Percentiles rank a stretch among this genome's conserved stretches.
Conservation (phyloP, 148 eudicot species). For the Nepenthes mirabilis region DNA sequence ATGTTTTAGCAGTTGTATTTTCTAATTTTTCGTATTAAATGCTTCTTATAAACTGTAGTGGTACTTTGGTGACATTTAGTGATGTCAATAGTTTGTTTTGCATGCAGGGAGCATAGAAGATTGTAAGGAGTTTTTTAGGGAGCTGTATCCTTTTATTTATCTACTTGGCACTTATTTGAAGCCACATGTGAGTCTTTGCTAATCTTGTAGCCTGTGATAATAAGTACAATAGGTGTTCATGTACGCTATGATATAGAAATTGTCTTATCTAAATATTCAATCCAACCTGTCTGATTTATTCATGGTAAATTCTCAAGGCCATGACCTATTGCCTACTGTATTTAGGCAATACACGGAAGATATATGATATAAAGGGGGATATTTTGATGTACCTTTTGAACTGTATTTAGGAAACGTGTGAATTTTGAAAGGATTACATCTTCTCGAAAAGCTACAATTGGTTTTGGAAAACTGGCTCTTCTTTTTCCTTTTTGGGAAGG, state of each 20-base stretch:
- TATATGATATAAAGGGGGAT: no score
- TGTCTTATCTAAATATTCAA: not conserved
- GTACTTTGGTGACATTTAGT: not conserved
- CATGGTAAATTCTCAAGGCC: no score
- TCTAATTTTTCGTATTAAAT: not conserved
- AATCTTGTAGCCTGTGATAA: not conserved
- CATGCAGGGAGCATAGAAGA: constrained; percentile 67
- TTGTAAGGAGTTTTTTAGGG: constrained; percentile 57
- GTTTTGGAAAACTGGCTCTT: no score
- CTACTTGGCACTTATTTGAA: constrained; percentile 71
- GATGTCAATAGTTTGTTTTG: not conserved
- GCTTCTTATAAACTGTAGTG: not conserved
- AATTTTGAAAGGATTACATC: no score
- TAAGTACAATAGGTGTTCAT: not conserved
- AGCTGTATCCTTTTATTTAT: constrained; percentile 59
- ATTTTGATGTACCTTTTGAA: no score
- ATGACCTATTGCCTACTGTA: no score
- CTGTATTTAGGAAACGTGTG: no score
- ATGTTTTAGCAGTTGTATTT: no score
- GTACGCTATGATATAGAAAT: not conserved
- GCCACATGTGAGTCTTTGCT: constrained; percentile 70
- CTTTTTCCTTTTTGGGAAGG: no score
- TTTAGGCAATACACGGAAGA: no score
- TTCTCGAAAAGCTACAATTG: no score
- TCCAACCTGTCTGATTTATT: no score